Base-by-base conservation (phyloP, 352 stramenopile genomes). In the Phytophthora hybrid region DNA sequence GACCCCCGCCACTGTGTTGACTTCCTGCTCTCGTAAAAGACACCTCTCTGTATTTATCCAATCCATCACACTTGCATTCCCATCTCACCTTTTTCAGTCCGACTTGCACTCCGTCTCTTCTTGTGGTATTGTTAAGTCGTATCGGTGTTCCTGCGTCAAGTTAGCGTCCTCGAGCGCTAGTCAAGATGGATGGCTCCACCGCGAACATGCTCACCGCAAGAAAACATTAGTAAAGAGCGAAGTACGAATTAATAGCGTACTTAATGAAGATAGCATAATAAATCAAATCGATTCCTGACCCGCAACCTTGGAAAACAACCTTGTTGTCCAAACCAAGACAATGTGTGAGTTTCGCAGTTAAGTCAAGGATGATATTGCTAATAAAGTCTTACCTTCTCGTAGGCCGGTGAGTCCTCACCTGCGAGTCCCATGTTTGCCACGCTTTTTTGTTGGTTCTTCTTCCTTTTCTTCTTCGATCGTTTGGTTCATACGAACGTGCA, bases 11-110 rank as follows among this genome's bases (percentile, higher is more conserved):
- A 81, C 51, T 72, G 73, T 29, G 29, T 88, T 53, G 77, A 82
- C 47, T 88, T 85, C 46, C 32, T 88, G 66, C 73, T 88, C 26
- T 79, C 74, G 18, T 82, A 85, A 72, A 53, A 72, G 13, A 64
- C 21, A 59, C 13, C 39, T 21, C 16, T 54, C 62, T 65, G 67
- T 77, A 75, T 71, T 80, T 80, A 77, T 78, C 37, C 19, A 47
- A 64, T 51, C 21, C 34, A 59, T 39, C 23, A 16, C 10, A 59
- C 55, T 26, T 51, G 57, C 46, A 23, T 29, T 44, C 47, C 44
- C 32, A 76, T 76, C 57, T 53, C 56, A 21, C 32, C 53, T n/a
- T 71, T 77, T 66, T 53, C 34, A 54, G 46, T 69, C 59, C 58
- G 64, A 63, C 58, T 59, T 64, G 58, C 26, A 57, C 56, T 65